A percentile compares a stretch with the other conserved stretches of the same genome.
Evolutionary conservation across 768 basidiomycete species (phyloP).

Genomic region (Hypsizygus marmoreus): DNA sequence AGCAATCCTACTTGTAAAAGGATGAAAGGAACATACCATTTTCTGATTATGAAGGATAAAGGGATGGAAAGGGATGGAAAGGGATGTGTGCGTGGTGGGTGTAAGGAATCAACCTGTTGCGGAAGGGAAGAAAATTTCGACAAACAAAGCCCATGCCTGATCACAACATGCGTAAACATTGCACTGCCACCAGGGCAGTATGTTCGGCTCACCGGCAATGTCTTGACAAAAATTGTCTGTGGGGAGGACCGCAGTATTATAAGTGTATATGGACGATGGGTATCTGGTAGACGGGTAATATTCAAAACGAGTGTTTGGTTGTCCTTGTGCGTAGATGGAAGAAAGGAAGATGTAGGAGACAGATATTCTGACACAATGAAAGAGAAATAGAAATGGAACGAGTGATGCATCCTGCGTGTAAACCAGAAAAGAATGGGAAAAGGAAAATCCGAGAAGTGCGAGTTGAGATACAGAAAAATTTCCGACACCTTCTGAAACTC

Average conservation of each 20-base stretch:
- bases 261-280: conserved; percentile 13
- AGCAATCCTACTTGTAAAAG: background rate
- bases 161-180: conserved; percentile 28
- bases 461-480: too few relatives aligned
- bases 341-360: background rate
- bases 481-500: too few relatives aligned
- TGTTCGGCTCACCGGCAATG: too few relatives aligned
- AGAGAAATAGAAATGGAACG: conserved; percentile 1
- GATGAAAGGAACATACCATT: conserved; percentile 23
- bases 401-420: background rate
- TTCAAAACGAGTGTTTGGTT: conserved; percentile 17
- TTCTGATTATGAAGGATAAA: conserved; percentile 20
- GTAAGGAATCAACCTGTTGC: conserved; percentile 18
- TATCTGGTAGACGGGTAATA: conserved; percentile 20
- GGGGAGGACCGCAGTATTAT: conserved; percentile 15
- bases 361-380: background rate
- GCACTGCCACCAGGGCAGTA: conserved; percentile 26
- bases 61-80: conserved; percentile 18
- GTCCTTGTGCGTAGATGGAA: conserved; percentile 17
- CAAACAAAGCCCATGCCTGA: conserved; percentile 16
- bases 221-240: background rate
- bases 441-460: too few relatives aligned
- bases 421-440: conserved; percentile 5
- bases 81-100: conserved; percentile 19
- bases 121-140: conserved; percentile 23